phyloP scores from a whole-genome alignment of 2,329 filamentous ascomycete species.

The Mycosphaerella sp. region DNA sequence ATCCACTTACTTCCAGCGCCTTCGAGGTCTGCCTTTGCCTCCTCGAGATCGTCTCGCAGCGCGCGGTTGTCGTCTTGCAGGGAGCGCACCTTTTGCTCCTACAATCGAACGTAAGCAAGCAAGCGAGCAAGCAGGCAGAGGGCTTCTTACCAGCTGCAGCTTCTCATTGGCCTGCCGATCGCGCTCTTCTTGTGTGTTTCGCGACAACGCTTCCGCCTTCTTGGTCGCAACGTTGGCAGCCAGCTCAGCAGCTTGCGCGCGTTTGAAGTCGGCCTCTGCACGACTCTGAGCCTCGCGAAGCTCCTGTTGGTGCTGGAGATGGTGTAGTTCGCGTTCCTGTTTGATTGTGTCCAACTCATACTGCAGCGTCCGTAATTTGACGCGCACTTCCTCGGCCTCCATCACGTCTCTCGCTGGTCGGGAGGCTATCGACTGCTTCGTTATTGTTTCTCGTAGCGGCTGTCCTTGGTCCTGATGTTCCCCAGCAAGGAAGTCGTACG shows the following conservation, averaged over 20 bases:
- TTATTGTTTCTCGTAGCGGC: conserved; percentile 39
- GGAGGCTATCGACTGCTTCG: conserved; percentile 36
- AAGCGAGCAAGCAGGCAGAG: too few species aligned
- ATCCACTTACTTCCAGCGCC: conserved; percentile 47
- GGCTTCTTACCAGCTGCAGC: conserved; percentile 33
- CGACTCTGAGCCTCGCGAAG: conserved; percentile 70
- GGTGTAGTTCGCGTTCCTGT: conserved; percentile 76
- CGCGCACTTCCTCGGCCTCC: conserved; percentile 67
- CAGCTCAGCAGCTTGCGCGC: conserved; percentile 50
- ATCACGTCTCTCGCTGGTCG: conserved; percentile 38
- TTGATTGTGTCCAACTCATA: conserved; percentile 84
- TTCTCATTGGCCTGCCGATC: conserved; percentile 52
- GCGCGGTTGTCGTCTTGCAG: conserved; percentile 64
- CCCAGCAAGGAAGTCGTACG: conserved; percentile 46
- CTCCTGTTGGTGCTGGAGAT: conserved; percentile 75
- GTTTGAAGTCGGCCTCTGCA: conserved; percentile 79
- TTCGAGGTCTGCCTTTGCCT: conserved; percentile 68
- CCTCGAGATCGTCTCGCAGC: conserved; percentile 75
- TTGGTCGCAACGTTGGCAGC: conserved; percentile 45
- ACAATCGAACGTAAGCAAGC: too few species aligned
- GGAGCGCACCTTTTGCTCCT: conserved; percentile 49
- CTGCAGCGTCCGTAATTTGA: conserved; percentile 77
- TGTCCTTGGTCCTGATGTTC: conserved; percentile 30
- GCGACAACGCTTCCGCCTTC: conserved; percentile 49
- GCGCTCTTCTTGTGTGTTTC: conserved; percentile 51